Evolutionary conservation across 331 rosid genomes (phyloP).

Genomic region (Telfairia occidentalis): DNA sequence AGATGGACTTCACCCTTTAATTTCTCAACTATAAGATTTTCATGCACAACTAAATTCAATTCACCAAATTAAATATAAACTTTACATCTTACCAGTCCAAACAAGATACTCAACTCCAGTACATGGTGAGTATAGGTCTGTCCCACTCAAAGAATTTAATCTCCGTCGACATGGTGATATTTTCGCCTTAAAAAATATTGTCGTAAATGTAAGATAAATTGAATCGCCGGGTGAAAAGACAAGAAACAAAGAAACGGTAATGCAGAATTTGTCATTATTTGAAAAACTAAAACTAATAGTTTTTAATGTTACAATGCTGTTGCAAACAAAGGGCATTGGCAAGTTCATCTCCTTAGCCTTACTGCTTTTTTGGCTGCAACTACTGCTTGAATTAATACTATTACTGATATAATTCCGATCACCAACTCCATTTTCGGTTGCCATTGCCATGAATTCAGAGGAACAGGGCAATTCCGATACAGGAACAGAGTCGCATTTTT

Average conservation of each 20-base stretch:
- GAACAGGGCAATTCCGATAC: not conserved
- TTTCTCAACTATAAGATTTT: not conserved
- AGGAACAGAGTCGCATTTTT: not conserved
- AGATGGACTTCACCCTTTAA: not conserved
- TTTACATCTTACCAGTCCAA: not conserved
- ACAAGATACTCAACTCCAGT: no score
- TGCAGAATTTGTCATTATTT: not conserved
- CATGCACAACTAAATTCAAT: not conserved
- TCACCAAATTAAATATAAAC: not conserved
- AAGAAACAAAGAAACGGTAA: conserved; percentile 2
- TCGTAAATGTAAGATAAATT: not conserved
- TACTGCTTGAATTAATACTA: not conserved
- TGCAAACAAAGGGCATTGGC: not conserved
- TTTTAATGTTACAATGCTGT: not conserved
- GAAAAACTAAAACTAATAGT: no score
- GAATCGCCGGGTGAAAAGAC: not conserved
- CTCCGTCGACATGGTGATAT: no score
- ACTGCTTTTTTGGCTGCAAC: not conserved
- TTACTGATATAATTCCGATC: not conserved
- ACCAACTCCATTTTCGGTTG: not conserved
- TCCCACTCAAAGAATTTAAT: no score
- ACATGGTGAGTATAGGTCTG: no score
- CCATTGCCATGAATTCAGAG: not conserved
- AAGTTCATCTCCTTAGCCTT: not conserved
- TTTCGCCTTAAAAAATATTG: no score